Evolutionary conservation across 345 rosid species (phyloP).

Genomic region (Zanthoxylum bungeanum): DNA sequence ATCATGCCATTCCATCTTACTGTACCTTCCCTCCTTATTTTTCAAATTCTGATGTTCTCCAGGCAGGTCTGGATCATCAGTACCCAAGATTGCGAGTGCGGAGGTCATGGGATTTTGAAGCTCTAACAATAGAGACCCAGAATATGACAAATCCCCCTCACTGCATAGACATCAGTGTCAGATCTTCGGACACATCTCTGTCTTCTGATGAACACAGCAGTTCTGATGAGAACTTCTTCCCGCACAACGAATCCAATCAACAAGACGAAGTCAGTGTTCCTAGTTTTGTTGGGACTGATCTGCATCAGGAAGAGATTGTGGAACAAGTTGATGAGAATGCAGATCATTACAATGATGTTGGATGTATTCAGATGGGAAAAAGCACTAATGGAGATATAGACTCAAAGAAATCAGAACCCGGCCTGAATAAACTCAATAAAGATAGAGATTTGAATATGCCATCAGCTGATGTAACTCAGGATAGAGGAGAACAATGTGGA

Average conservation of each 20-base stretch:
- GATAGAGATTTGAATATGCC: conserved; percentile 20
- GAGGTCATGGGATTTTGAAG: conserved; percentile 57
- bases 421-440: conserved; percentile 20
- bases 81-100: conserved; percentile 73
- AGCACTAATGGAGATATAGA: conserved; percentile 25
- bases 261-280: conserved; percentile 28
- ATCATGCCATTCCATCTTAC: conserved; percentile 10
- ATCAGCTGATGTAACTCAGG: conserved; percentile 21
- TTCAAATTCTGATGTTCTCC: conserved; percentile 22
- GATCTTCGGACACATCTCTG: conserved; percentile 46
- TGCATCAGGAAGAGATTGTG: conserved; percentile 31
- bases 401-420: conserved; percentile 28
- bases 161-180: conserved; percentile 21
- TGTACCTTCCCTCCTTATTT: conserved; percentile 8
- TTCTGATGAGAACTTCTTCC: conserved; percentile 54
- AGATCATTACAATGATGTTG: conserved; percentile 51
- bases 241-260: conserved; percentile 28
- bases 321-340: conserved; percentile 39
- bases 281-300: conserved; percentile 19
- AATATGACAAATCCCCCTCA: conserved; percentile 32
- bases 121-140: conserved; percentile 35
- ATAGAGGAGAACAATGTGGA: conserved; percentile 25
- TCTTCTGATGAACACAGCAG: conserved; percentile 52
- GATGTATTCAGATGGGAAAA: conserved; percentile 52
- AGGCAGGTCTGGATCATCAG: conserved; percentile 45